These are phyloP conservation scores for Spongospora subterranea DNA, from an alignment of 208 protist species.

Conservation along the genomic window DNA sequence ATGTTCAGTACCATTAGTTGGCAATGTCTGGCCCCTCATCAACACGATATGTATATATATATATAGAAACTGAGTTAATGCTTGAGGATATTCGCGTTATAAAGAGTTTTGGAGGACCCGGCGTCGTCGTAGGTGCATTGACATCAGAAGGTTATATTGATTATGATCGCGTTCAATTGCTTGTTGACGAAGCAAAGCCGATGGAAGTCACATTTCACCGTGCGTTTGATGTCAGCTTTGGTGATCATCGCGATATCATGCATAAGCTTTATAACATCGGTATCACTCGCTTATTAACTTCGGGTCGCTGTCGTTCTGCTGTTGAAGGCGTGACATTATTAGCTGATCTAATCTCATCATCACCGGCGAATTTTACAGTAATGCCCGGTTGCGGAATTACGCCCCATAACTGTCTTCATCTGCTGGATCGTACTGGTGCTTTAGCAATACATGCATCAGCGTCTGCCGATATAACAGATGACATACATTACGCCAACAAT, in stretches of 20 bases:
- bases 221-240: background rate
- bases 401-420: background rate
- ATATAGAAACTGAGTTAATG: background rate
- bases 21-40: background rate
- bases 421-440: constrained; percentile 24
- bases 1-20: background rate
- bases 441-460: constrained; percentile 23
- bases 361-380: background rate
- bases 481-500: too few relatives aligned
- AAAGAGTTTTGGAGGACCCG: background rate
- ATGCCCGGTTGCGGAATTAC: constrained; percentile 2
- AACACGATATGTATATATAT: background rate
- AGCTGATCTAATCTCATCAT: background rate
- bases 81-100: background rate
- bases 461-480: too few relatives aligned
- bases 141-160: background rate
- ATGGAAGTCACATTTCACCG: constrained; percentile 42
- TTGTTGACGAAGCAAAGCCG: background rate
- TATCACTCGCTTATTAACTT: background rate
- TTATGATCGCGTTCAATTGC: background rate
- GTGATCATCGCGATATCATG: background rate
- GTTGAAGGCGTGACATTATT: background rate
- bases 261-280: background rate
- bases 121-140: constrained; percentile 17
- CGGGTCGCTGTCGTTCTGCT: background rate